phyloP scores from a whole-genome alignment of 805 yeast species.

The Kuraishia piskuri region DNA sequence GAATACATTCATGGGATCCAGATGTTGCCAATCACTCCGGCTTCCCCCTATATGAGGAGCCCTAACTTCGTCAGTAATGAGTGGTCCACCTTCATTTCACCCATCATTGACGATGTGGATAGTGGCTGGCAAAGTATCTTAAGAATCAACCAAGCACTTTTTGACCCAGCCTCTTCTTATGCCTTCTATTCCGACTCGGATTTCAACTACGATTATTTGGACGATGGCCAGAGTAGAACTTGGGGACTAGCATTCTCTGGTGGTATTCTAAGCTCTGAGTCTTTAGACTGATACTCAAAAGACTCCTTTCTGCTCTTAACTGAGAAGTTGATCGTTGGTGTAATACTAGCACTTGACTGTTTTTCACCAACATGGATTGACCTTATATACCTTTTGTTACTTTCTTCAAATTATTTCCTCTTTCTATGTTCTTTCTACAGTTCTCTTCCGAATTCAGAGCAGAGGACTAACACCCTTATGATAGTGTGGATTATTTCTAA shows the following conservation, averaged over 20 bases:
- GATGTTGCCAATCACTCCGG: conserved; percentile 68
- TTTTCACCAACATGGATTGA: too few species aligned
- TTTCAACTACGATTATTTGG: conserved; percentile 54
- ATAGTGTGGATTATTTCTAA: too few species aligned
- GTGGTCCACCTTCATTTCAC: conserved; percentile 44
- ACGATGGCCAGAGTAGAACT: conserved; percentile 78
- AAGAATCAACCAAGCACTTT: conserved; percentile 65
- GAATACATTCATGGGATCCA: conserved; percentile 77
- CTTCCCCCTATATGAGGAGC: conserved; percentile 53
- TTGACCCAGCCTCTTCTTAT: conserved; percentile 58
- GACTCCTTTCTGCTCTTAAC: too few species aligned
- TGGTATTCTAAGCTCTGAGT: too few species aligned
- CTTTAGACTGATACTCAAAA: too few species aligned
- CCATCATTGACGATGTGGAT: conserved; percentile 37
- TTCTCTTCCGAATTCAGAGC: too few species aligned
- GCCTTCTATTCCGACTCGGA: conserved; percentile 45
- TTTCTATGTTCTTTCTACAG: too few species aligned
- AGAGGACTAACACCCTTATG: too few species aligned
- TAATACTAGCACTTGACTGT: conserved; percentile 30
- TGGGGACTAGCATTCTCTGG: conserved; percentile 81
- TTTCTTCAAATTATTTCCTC: too few species aligned
- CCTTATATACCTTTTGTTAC: too few species aligned
- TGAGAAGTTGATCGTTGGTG: conserved; percentile 29
- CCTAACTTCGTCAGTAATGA: conserved; percentile 51
- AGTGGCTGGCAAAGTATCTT: conserved; percentile 72